Evolutionary conservation across 1,284 basidiomycete species (phyloP), one percentile per base, ranked within the genome.

Genomic region (Ustilago esculenta): DNA sequence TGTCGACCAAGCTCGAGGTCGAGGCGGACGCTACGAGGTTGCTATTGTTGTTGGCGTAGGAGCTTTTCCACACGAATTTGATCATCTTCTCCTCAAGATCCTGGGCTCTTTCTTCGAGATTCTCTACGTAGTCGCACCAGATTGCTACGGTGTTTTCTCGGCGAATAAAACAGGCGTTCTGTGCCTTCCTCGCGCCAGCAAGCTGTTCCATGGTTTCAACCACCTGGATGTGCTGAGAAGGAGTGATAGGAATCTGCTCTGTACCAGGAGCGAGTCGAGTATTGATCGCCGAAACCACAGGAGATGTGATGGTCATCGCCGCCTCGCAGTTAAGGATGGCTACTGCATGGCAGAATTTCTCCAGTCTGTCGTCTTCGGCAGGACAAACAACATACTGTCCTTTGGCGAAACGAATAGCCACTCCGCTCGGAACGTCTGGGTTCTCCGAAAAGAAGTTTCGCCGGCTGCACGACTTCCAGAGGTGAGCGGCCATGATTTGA

Each of bases 121-220:
- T 39, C 39, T 71, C 88, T 48, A 91, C 85, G 71, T 87, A 85
- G 79, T 92, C 90, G 8, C 88, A 87, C 91, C 90, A 92, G 34
- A 90, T 86, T 40, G 90, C 85, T 34, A 92, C 83, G 14, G 90
- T 87, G 24, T 87, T 86, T 72, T 92, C 90, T 75, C 88, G 87
- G 33, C 90, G 87, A 58, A 92, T 86, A 82, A 92, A 92, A 18
- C 90, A 90, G n/a, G 87, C 90, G 63, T 90, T 89, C 75, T 92
- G 90, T 70, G 91, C 90, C 82, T 90, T 91, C 76, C 91, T 87
- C 1, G 90, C 90, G 20, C 85, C 84, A 5, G 87, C 87, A 4
- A 92, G 84, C 63, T 87, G 84, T 40, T 81, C 78, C 76, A 91
- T 87, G 21, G 84, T 86, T 53, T 89, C 58, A 42, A 73, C 48